A percentile compares a stretch with the other conserved stretches of the same genome.
Conservation (phyloP, 1,139 yeast genomes). For the Suhomyces maxii region DNA sequence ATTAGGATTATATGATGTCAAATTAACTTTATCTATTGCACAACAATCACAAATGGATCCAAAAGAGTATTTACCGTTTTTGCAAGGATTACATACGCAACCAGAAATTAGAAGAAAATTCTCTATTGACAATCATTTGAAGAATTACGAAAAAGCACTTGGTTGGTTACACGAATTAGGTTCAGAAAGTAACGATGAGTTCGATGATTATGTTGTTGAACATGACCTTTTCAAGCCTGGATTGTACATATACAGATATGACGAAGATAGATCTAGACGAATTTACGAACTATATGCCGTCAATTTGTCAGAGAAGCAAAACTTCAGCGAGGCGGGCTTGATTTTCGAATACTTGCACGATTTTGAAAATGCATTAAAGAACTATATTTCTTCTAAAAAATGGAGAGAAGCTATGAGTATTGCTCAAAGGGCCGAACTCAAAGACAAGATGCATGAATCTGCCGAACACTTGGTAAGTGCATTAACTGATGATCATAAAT, state of each 20-base stretch:
- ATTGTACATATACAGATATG: slow-evolving; percentile 59
- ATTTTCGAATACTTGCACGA: slow-evolving; percentile 70
- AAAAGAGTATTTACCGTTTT: slow-evolving; percentile 89
- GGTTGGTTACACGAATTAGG: slow-evolving; percentile 60
- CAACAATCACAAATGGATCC: slow-evolving; percentile 98
- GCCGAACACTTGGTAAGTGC: slow-evolving; percentile 61
- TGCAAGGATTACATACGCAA: slow-evolving; percentile 75
- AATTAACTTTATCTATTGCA: slow-evolving; percentile 78
- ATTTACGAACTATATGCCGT: slow-evolving; percentile 66
- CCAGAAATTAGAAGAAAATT: slow-evolving; percentile 67
- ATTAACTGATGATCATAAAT: slow-evolving; percentile 69
- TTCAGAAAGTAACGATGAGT: slow-evolving; percentile 51
- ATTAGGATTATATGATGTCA: slow-evolving; percentile 79
- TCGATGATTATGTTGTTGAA: slow-evolving; percentile 66
- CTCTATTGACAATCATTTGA: slow-evolving; percentile 76
- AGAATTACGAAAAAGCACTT: slow-evolving; percentile 67
- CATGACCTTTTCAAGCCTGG: slow-evolving; percentile 78
- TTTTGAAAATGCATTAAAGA: slow-evolving; percentile 61
- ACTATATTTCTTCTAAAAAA: slow-evolving; percentile 65
- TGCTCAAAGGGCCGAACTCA: slow-evolving; percentile 41
- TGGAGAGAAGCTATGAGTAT: slow-evolving; percentile 86
- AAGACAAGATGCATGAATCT: slow-evolving; percentile 37
- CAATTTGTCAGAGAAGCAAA: slow-evolving; percentile 52
- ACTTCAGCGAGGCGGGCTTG: slow-evolving; percentile 72
- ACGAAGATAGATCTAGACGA: slow-evolving; percentile 51